Percentiles rank a stretch among this genome's conserved stretches.
Evolutionary conservation across 305 asterid species (phyloP).

Genomic region (Caryopteris hybrid): DNA sequence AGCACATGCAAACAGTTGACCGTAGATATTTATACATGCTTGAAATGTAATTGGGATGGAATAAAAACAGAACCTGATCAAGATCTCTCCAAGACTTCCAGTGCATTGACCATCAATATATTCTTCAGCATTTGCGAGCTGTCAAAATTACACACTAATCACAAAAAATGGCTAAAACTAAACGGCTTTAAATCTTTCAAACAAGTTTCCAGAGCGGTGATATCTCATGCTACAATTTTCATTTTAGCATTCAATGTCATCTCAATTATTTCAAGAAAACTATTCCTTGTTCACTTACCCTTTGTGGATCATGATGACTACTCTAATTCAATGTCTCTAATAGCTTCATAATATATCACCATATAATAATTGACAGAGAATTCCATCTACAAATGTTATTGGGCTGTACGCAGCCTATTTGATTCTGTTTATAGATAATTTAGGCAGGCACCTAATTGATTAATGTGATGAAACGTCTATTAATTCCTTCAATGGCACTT

Average conservation of each 20-base stretch:
- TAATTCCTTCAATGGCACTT: too few relatives aligned
- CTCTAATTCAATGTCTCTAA: background rate
- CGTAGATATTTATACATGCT: background rate
- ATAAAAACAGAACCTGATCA: conserved; percentile 52
- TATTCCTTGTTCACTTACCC: background rate
- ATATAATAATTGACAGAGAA: conserved; percentile 1
- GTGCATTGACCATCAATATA: conserved; percentile 68
- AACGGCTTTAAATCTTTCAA: background rate
- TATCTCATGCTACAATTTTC: background rate
- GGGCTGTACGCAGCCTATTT: too few relatives aligned
- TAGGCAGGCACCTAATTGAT: too few relatives aligned
- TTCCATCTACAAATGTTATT: background rate
- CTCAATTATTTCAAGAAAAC: background rate
- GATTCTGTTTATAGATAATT: too few relatives aligned
- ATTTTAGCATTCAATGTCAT: background rate
- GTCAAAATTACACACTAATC: conserved; percentile 17
- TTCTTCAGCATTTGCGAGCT: conserved; percentile 88
- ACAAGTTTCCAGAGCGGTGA: background rate
- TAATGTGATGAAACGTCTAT: too few relatives aligned
- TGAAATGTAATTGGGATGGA: background rate
- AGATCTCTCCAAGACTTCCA: conserved; percentile 85
- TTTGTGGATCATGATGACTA: background rate
- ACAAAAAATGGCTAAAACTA: background rate
- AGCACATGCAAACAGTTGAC: background rate
- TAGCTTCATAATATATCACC: background rate